Percentiles rank a stretch among this genome's conserved stretches.
These are phyloP conservation scores for Anisogramma anomala DNA, from an alignment of 2,329 filamentous ascomycete genomes.

Conservation along the genomic window DNA sequence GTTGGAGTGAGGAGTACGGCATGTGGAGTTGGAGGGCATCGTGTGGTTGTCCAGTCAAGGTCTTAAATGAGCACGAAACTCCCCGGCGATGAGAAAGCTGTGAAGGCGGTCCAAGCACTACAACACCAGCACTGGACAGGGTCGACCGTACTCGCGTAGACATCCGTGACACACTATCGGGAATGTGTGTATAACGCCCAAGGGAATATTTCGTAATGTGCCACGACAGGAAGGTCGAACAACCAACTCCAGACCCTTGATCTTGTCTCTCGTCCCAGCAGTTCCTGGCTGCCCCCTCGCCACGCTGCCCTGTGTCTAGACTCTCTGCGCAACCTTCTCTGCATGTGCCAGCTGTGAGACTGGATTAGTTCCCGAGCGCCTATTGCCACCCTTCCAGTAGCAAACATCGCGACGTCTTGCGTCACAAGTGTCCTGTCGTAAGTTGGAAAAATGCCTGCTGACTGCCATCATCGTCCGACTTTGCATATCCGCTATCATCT, in stretches of 20 bases:
- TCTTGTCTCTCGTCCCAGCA: slow-evolving; percentile 1
- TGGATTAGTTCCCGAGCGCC: neutral
- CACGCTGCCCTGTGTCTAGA: slow-evolving; percentile 9
- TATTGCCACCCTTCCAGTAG: neutral
- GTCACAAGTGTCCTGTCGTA: neutral
- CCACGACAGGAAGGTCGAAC: slow-evolving; percentile 1
- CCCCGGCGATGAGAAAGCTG: neutral
- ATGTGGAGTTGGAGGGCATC: neutral
- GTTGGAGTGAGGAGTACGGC: neutral
- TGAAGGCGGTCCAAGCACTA: neutral
- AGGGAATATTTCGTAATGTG: slow-evolving; percentile 11
- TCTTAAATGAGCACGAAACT: no score
- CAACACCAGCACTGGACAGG: neutral
- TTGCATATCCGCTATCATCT: no score
- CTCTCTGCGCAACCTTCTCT: slow-evolving; percentile 1
- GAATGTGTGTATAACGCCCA: neutral
- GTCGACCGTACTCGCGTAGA: neutral
- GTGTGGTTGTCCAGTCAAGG: no score
- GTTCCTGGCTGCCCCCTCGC: neutral
- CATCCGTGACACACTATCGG: neutral
- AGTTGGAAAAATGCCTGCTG: slow-evolving; percentile 1
- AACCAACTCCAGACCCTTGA: neutral
- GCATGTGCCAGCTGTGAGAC: slow-evolving; percentile 6
- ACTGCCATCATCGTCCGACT: slow-evolving; percentile 2
- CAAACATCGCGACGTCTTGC: neutral